Evolutionary conservation across 2,329 filamentous ascomycete genomes (phyloP).

Genomic region (Escovopsis sp.): DNA sequence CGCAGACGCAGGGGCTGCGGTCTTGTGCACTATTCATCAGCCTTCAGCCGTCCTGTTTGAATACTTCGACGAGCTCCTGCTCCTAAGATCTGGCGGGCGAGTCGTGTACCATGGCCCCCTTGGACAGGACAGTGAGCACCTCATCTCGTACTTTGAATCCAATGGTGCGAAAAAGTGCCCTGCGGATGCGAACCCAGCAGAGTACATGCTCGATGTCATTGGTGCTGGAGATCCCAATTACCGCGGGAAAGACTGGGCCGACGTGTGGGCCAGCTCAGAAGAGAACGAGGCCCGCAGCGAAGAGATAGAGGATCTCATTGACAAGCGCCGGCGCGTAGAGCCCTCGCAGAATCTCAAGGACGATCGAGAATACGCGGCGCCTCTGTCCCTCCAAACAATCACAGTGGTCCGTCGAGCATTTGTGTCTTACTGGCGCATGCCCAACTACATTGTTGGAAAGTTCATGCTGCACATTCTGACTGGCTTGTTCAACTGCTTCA

Average conservation of each 20-base stretch:
- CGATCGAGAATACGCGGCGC: constrained; percentile 49
- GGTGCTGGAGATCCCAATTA: constrained; percentile 49
- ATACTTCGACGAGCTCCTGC: constrained; percentile 40
- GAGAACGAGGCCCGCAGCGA: constrained; percentile 29
- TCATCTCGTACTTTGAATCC: constrained; percentile 38
- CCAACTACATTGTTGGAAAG: constrained; percentile 48
- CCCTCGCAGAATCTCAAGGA: constrained; percentile 27
- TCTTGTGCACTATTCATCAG: constrained; percentile 47
- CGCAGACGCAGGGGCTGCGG: constrained; percentile 43
- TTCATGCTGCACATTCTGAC: constrained; percentile 47
- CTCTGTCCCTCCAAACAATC: constrained; percentile 36
- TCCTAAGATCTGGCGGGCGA: constrained; percentile 38
- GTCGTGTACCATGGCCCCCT: constrained; percentile 41
- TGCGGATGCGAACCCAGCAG: constrained; percentile 35
- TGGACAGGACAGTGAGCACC: constrained; percentile 30
- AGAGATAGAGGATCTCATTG: constrained; percentile 39
- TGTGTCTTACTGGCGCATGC: constrained; percentile 49
- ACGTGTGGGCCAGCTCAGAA: constrained; percentile 41
- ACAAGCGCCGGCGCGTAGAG: constrained; percentile 25
- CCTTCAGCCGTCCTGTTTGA: constrained; percentile 41
- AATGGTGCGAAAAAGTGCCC: constrained; percentile 35
- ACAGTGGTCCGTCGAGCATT: constrained; percentile 44
- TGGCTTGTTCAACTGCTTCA: constrained; percentile 56
- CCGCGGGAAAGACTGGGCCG: constrained; percentile 45
- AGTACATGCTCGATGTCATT: constrained; percentile 42